Conservation (phyloP, 2,329 filamentous ascomycete genomes). For the Stagonosporopsis chrysanthemi region DNA sequence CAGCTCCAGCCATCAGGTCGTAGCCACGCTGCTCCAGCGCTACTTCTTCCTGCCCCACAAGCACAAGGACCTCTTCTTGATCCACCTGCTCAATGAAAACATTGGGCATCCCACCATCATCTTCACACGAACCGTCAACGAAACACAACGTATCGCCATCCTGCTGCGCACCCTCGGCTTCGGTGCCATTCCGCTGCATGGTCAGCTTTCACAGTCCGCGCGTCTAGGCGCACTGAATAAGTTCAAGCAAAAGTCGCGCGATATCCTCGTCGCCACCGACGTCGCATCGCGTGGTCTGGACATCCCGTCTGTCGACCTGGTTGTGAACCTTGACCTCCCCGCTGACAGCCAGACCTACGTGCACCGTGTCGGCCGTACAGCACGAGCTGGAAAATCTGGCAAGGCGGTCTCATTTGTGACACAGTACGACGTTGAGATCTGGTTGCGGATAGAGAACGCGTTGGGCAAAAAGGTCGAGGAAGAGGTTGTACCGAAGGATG, state of each 20-base stretch:
- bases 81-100: constrained; percentile 86
- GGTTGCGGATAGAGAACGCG: constrained; percentile 80
- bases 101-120: constrained; percentile 87
- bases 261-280: constrained; percentile 91
- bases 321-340: constrained; percentile 86
- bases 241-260: constrained; percentile 79
- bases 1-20: constrained; percentile 86
- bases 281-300: constrained; percentile 93
- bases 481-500: constrained; percentile 76
- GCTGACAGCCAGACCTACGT: constrained; percentile 90
- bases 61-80: constrained; percentile 88
- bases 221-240: constrained; percentile 89
- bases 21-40: constrained; percentile 84
- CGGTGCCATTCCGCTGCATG: constrained; percentile 89
- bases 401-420: constrained; percentile 82
- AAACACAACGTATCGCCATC: constrained; percentile 85
- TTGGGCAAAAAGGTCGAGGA: constrained; percentile 78
- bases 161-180: constrained; percentile 85
- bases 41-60: constrained; percentile 80
- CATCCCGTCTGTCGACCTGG: constrained; percentile 88
- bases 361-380: constrained; percentile 87
- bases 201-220: constrained; percentile 85
- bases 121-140: constrained; percentile 90
- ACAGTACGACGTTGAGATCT: constrained; percentile 87
- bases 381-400: constrained; percentile 84